Conservation (phyloP, 2,329 filamentous ascomycete genomes). For the Hirsutella rhossiliensis region DNA sequence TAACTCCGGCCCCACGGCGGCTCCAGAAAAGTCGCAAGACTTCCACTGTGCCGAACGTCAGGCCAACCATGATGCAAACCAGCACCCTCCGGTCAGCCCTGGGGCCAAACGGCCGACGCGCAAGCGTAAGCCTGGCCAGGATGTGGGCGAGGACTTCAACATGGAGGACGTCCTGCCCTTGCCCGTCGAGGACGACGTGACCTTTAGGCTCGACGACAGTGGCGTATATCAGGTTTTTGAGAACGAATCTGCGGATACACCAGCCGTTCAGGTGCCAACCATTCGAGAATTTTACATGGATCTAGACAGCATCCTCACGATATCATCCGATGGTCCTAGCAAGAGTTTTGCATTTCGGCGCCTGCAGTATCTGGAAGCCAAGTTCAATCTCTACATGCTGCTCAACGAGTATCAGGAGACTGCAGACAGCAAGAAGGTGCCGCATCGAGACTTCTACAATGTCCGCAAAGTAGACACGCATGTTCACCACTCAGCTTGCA, state of each 20-base stretch:
- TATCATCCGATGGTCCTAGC: slow-evolving; percentile 90
- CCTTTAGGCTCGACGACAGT: slow-evolving; percentile 66
- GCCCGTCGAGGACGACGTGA: slow-evolving; percentile 57
- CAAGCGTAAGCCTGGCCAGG: slow-evolving; percentile 71
- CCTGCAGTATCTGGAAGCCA: slow-evolving; percentile 89
- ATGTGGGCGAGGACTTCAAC: slow-evolving; percentile 88
- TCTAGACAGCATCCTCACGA: slow-evolving; percentile 70
- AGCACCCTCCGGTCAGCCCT: slow-evolving; percentile 2
- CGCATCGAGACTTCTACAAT: slow-evolving; percentile 98
- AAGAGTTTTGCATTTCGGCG: slow-evolving; percentile 96
- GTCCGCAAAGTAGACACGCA: slow-evolving; percentile 98
- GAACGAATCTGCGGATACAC: slow-evolving; percentile 48
- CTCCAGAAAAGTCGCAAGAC: slow-evolving; percentile 5
- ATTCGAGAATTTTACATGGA: slow-evolving; percentile 95
- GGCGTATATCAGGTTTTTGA: slow-evolving; percentile 92
- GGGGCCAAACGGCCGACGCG: slow-evolving; percentile 36
- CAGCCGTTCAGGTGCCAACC: slow-evolving; percentile 76
- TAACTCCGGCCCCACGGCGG: slow-evolving; percentile 7
- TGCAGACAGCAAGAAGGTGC: slow-evolving; percentile 93
- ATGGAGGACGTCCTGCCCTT: slow-evolving; percentile 67
- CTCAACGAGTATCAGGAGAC: slow-evolving; percentile 97
- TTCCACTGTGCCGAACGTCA: slow-evolving; percentile 7
- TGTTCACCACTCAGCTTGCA: slow-evolving; percentile 97
- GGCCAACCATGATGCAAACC: not conserved
- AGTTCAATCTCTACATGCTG: slow-evolving; percentile 88